Percentiles rank a stretch among this genome's conserved stretches.
These are phyloP conservation scores for Penicillium rolfsii DNA, from an alignment of 2,329 filamentous ascomycete genomes.

Conservation along the genomic window DNA sequence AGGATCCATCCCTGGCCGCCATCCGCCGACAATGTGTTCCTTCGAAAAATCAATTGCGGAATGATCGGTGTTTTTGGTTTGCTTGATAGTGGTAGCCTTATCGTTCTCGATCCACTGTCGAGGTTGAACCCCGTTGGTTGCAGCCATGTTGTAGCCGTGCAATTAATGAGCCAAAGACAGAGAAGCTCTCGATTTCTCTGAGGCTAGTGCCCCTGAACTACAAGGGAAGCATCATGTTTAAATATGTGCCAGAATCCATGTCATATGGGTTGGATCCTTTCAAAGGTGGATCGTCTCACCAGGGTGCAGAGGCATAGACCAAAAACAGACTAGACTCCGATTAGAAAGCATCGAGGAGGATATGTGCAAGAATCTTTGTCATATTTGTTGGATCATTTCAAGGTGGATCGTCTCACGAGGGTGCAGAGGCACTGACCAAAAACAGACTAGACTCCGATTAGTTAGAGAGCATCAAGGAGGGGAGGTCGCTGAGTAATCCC, in stretches of 20 bases:
- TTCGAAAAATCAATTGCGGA: constrained; percentile 16
- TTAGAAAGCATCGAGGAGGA: not conserved
- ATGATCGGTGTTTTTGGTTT: not conserved
- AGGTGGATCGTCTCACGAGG: not conserved
- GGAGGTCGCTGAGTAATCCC: too few relatives aligned
- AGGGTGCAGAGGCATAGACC: not conserved
- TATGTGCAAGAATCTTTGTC: not conserved
- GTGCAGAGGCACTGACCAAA: not conserved
- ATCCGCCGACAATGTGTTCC: constrained; percentile 27
- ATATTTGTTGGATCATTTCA: not conserved
- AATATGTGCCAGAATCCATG: not conserved
- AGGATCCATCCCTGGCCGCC: constrained; percentile 30
- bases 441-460: not conserved
- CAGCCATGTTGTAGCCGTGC: constrained; percentile 6
- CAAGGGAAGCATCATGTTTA: not conserved
- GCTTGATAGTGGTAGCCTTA: not conserved
- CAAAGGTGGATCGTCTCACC: not conserved
- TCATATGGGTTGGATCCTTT: not conserved
- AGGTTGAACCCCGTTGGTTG: constrained; percentile 6
- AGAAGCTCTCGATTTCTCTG: not conserved
- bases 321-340: not conserved
- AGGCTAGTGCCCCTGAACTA: not conserved
- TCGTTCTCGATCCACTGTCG: constrained; percentile 6
- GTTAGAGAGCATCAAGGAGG: not conserved
- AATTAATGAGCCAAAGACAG: not conserved